A percentile compares a stretch with the other conserved stretches of the same genome.
phyloP scores from a whole-genome alignment of 176 grass and related monocot genomes.

The Zea mays region Zm-B73-REFERENCE-NAM-5.0 NC_050100.1:223137501-223138000 shows the following conservation, averaged over 20 bases:
- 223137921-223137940: not conserved
- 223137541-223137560: conserved; percentile 11
- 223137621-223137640: not conserved
- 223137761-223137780: conserved; percentile 25
- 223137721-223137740: not conserved
- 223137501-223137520: conserved; percentile 4
- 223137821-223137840: conserved; percentile 39
- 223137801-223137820: conserved; percentile 28
- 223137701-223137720: not conserved
- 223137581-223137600: not conserved
- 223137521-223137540: not conserved
- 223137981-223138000: not conserved
- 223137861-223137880: not conserved
- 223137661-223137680: not conserved
- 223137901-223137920: not conserved
- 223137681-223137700: conserved; percentile 20
- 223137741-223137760: not conserved
- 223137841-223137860: conserved; percentile 7
- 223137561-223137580: not conserved
- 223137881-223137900: too few relatives aligned
- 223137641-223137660: conserved; percentile 1
- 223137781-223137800: not conserved
- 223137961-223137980: not conserved
- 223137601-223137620: not conserved
- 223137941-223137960: not conserved